These are phyloP conservation scores for Podospora australis DNA, from an alignment of 495 filamentous ascomycete species.

Conservation along the genomic window DNA sequence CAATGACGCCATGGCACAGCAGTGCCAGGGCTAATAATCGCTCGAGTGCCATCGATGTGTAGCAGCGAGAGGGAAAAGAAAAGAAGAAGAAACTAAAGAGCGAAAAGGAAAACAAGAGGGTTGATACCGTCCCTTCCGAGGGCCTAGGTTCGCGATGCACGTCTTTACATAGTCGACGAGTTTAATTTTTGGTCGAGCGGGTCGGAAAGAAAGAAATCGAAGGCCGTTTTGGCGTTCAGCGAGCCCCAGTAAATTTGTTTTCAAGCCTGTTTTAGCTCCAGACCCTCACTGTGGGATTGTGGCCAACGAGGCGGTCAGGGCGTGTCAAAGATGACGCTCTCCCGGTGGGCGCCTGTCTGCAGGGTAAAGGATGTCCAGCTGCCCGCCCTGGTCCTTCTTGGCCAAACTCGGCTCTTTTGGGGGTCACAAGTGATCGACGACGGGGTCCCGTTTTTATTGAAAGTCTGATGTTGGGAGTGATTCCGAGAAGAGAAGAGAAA, in stretches of 20 bases:
- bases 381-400: too few species aligned
- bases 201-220: conserved; percentile 7
- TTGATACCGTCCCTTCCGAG: neutral
- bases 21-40: conserved; percentile 20
- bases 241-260: conserved; percentile 13
- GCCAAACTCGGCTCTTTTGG: too few species aligned
- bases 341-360: neutral
- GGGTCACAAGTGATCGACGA: too few species aligned
- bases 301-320: conserved; percentile 9
- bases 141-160: conserved; percentile 1
- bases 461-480: too few species aligned
- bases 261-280: conserved; percentile 7
- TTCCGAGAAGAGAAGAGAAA: too few species aligned
- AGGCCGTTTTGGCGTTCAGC: conserved; percentile 1
- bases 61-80: conserved; percentile 3
- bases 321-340: conserved; percentile 13
- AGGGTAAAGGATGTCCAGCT: too few species aligned
- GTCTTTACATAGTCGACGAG: conserved; percentile 7
- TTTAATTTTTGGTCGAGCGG: conserved; percentile 1
- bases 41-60: conserved; percentile 15
- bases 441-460: too few species aligned
- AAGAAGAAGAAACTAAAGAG: neutral
- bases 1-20: conserved; percentile 33
- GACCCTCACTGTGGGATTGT: conserved; percentile 1
- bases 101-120: neutral